Conservation (phyloP, 1,139 yeast species). For the Komagataea norvegica region DNA sequence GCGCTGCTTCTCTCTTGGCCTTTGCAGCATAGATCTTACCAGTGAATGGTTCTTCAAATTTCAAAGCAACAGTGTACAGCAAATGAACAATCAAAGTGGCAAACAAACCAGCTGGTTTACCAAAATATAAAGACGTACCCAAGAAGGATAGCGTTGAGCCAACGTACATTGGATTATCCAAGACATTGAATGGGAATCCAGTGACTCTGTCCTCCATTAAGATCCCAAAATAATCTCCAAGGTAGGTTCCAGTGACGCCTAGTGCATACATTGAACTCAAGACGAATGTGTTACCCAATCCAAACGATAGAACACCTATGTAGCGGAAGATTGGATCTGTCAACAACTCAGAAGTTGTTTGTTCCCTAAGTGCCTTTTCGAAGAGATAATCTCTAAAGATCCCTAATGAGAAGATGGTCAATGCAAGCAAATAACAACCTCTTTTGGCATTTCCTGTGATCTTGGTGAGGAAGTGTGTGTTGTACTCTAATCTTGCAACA, state of each 20-base stretch:
- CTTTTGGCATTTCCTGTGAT: conserved; percentile 58
- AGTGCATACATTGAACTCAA: conserved; percentile 85
- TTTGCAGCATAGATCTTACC: conserved; percentile 77
- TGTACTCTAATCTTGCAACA: conserved; percentile 83
- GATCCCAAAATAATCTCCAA: conserved; percentile 96
- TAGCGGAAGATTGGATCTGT: conserved; percentile 37
- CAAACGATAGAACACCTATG: conserved; percentile 46
- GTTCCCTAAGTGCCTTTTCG: conserved; percentile 59
- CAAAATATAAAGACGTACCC: conserved; percentile 86
- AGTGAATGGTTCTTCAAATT: conserved; percentile 94
- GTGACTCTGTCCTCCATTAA: conserved; percentile 87
- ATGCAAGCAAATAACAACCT: conserved; percentile 84
- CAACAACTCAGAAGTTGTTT: conserved; percentile 43
- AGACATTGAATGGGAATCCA: conserved; percentile 88
- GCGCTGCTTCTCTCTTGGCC: conserved; percentile 36
- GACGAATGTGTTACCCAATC: conserved; percentile 74
- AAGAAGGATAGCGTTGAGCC: conserved; percentile 87
- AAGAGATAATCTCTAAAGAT: conserved; percentile 74
- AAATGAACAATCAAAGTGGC: conserved; percentile 67
- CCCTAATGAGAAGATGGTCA: conserved; percentile 79
- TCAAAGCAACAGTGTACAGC: conserved; percentile 79
- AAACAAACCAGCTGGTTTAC: conserved; percentile 81
- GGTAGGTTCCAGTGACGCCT: conserved; percentile 93
- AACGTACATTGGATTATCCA: conserved; percentile 94
- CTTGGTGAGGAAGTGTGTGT: conserved; percentile 68